Evolutionary conservation across 306 rosid genomes (phyloP).

Genomic region (Sindora glabra): DNA sequence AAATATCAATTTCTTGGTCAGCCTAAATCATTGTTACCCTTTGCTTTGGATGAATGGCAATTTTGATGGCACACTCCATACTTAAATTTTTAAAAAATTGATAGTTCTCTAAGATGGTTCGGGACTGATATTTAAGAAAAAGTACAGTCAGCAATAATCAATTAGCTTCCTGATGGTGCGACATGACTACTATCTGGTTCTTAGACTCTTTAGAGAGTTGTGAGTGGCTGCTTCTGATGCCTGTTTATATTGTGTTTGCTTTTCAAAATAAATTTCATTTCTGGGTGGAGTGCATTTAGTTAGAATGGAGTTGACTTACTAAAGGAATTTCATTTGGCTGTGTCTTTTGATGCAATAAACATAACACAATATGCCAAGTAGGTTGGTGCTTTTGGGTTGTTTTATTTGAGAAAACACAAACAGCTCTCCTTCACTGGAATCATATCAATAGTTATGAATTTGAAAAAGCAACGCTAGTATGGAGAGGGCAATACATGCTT

Average conservation of each 20-base stretch:
- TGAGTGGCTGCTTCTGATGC: conserved; percentile 8
- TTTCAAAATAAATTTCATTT: not conserved
- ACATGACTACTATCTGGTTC: conserved; percentile 2
- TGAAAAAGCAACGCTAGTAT: not conserved
- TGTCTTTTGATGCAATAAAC: not conserved
- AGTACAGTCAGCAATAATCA: not conserved
- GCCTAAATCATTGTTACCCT: too few species aligned
- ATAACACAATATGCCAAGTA: too few species aligned
- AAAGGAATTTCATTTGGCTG: not conserved
- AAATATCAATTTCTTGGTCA: too few species aligned
- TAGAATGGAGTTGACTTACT: not conserved
- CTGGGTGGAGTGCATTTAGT: not conserved
- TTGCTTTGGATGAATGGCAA: conserved; percentile 4
- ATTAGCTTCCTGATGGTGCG: not conserved
- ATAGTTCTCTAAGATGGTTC: too few species aligned
- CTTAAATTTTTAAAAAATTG: too few species aligned
- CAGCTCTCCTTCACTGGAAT: not conserved
- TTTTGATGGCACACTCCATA: not conserved
- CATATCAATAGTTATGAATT: conserved; percentile 2
- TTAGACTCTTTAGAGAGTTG: not conserved
- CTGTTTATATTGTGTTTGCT: not conserved
- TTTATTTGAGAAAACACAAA: not conserved
- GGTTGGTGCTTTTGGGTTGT: not conserved
- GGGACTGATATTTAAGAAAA: not conserved
- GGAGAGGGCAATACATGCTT: not conserved